These are phyloP conservation scores for Nannizzia gypsea DNA, from an alignment of 2,329 filamentous ascomycete species.

Conservation along the genomic window DNA sequence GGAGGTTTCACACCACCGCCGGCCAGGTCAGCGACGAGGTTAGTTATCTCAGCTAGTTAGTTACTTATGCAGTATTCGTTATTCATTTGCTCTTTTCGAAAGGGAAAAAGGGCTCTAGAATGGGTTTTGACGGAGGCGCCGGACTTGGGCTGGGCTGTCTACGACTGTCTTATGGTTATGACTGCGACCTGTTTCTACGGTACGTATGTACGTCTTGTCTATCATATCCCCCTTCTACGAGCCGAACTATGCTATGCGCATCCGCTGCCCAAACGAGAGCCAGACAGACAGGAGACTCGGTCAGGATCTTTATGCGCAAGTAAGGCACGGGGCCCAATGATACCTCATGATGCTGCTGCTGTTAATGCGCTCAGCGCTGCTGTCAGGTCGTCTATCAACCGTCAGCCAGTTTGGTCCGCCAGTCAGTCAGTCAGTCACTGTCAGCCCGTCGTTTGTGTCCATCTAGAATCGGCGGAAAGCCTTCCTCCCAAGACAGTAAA, in stretches of 20 bases:
- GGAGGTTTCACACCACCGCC: conserved; percentile 4
- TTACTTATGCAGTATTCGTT: not conserved
- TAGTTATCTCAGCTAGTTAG: not conserved
- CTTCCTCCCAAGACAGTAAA: not conserved
- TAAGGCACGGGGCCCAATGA: not conserved
- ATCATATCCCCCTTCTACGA: not conserved
- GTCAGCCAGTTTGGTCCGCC: not conserved
- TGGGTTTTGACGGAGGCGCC: too few relatives aligned
- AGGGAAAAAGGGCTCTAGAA: too few relatives aligned
- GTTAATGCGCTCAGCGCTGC: not conserved
- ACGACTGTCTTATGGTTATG: too few relatives aligned
- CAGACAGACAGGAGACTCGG: not conserved
- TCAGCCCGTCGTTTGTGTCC: not conserved
- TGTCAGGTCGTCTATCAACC: not conserved
- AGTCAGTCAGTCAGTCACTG: too few relatives aligned
- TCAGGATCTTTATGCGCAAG: not conserved
- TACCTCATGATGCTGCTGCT: not conserved
- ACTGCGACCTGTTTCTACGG: too few relatives aligned
- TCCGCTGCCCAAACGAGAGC: not conserved
- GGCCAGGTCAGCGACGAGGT: not conserved
- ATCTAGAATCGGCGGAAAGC: conserved; percentile 2
- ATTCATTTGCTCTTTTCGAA: not conserved
- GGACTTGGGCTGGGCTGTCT: too few relatives aligned
- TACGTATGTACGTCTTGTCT: too few relatives aligned
- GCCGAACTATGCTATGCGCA: not conserved